phyloP scores from a whole-genome alignment of 805 yeast genomes.

The Tetrapisispora pingtungensis region DNA sequence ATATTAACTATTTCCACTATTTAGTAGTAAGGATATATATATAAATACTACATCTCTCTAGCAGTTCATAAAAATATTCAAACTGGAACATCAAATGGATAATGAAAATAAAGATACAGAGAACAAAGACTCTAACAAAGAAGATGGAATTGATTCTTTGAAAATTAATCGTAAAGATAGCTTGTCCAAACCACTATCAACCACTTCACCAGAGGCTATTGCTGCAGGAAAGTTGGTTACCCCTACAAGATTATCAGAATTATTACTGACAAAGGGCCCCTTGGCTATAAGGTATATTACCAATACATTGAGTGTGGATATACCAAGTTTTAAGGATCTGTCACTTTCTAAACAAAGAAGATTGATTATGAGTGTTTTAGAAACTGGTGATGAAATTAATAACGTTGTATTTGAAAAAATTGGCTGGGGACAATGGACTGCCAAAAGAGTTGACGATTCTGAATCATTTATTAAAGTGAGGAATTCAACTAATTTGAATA shows the following conservation, averaged over 20 bases:
- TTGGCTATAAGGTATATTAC: conserved; percentile 86
- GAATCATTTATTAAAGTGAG: conserved; percentile 31
- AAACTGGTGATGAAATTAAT: conserved; percentile 47
- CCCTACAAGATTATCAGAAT: conserved; percentile 60
- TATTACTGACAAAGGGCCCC: conserved; percentile 70
- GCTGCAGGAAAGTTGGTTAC: conserved; percentile 83
- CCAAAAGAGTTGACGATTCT: conserved; percentile 37
- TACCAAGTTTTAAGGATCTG: conserved; percentile 68
- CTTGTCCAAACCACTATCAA: conserved; percentile 35
- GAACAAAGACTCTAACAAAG: not conserved
- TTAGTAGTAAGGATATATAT: no score
- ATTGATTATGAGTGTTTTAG: conserved; percentile 81
- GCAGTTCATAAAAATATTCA: no score
- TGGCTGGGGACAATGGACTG: conserved; percentile 97
- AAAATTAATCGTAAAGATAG: not conserved
- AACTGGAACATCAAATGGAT: not conserved
- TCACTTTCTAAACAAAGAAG: conserved; percentile 84
- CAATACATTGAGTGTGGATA: conserved; percentile 60
- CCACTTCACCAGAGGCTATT: conserved; percentile 79
- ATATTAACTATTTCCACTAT: no score
- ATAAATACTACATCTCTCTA: no score
- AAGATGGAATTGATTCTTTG: not conserved
- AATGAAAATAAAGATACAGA: not conserved
- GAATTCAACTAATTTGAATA: conserved; percentile 33
- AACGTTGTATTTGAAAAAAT: conserved; percentile 75